phyloP scores from a whole-genome alignment of 257 asterid genomes.

The Nicotiana undulata region DNA sequence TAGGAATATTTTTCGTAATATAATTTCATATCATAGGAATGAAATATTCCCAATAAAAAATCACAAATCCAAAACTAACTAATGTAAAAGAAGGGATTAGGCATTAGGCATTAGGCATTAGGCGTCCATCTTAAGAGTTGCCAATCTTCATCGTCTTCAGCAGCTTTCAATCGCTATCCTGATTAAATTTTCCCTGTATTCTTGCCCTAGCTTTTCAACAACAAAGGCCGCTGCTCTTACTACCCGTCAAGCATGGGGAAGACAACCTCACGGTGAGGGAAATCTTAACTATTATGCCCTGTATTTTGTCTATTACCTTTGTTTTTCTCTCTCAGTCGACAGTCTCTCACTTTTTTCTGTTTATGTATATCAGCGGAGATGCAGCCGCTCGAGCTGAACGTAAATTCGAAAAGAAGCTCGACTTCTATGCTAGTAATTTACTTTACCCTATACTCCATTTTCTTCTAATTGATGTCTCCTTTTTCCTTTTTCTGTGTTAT shows the following conservation, averaged over 20 bases:
- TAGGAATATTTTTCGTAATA: too few relatives aligned
- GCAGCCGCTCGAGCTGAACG: conserved; percentile 37
- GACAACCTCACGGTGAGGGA: conserved; percentile 27
- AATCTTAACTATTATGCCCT: not conserved
- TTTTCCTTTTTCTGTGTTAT: too few relatives aligned
- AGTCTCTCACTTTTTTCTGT: not conserved
- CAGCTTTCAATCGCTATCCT: too few relatives aligned
- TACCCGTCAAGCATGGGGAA: conserved; percentile 31
- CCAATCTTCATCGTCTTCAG: too few relatives aligned
- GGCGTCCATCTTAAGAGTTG: too few relatives aligned
- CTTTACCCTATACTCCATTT: not conserved
- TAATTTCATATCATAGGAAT: too few relatives aligned
- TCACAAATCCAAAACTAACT: too few relatives aligned
- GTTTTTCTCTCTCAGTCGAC: not conserved
- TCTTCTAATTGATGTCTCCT: not conserved
- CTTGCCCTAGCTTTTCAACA: not conserved
- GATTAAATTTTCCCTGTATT: not conserved
- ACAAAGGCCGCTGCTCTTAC: not conserved
- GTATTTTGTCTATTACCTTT: not conserved
- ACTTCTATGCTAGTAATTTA: conserved; percentile 51
- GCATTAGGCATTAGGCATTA: too few relatives aligned
- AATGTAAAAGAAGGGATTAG: too few relatives aligned
- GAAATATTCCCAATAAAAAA: too few relatives aligned
- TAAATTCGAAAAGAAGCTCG: conserved; percentile 65
- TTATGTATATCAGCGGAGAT: conserved; percentile 33